Percentiles rank a stretch among this genome's conserved stretches.
Evolutionary conservation across 805 yeast species (phyloP).

Genomic region (Cyberlindnera japonica): DNA sequence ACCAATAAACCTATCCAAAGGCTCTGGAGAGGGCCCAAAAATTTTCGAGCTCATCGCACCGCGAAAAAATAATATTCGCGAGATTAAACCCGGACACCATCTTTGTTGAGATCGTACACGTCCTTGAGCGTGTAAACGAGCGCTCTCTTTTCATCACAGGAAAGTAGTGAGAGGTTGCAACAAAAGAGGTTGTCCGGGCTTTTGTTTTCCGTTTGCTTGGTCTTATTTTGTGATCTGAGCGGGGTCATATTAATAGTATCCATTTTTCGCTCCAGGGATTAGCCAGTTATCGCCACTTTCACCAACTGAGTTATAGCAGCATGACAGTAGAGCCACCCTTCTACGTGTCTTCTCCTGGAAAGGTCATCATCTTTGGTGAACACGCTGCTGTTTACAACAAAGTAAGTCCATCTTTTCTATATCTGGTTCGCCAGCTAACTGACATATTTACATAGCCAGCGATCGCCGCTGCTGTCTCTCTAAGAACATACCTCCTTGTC

Average conservation of each 20-base stretch:
- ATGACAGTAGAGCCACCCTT: constrained; percentile 43
- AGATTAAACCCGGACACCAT: background rate
- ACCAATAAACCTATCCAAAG: background rate
- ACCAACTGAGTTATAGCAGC: background rate
- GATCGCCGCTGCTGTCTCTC: constrained; percentile 88
- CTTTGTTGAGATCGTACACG: too few relatives aligned
- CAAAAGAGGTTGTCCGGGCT: too few relatives aligned
- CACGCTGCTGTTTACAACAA: constrained; percentile 92
- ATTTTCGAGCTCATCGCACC: constrained; percentile 4
- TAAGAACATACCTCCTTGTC: constrained; percentile 78
- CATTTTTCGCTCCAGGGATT: too few relatives aligned
- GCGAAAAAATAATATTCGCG: too few relatives aligned
- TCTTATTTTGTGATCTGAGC: too few relatives aligned
- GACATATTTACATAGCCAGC: constrained; percentile 56
- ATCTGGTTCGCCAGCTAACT: too few relatives aligned
- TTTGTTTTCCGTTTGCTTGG: too few relatives aligned
- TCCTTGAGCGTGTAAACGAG: background rate
- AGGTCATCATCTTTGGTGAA: constrained; percentile 93
- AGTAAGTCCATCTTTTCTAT: constrained; percentile 34
- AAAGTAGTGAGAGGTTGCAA: too few relatives aligned
- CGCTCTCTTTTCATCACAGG: background rate
- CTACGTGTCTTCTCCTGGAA: constrained; percentile 91
- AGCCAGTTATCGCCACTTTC: too few relatives aligned
- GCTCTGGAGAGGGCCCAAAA: background rate
- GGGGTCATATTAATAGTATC: too few relatives aligned